Conservation (phyloP, 768 basidiomycete species). For the Suillus sp. region DNA sequence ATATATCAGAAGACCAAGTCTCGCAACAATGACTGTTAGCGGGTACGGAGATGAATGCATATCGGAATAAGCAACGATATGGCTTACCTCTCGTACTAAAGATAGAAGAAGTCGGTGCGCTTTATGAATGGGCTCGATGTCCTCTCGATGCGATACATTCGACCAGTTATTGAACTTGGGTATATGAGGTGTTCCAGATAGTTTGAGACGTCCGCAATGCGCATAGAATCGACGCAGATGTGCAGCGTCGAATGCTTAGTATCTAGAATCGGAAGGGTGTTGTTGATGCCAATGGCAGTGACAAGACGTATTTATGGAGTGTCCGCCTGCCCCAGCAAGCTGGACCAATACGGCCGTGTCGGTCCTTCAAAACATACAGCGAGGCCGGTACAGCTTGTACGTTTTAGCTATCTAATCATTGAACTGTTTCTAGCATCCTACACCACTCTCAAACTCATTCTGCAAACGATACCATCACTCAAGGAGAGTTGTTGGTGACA, state of each 20-base stretch:
- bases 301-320: neutral
- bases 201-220: neutral
- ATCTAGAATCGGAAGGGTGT: neutral
- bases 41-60: neutral
- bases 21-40: neutral
- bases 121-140: slow-evolving; percentile 5
- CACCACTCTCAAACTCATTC: neutral
- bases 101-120: neutral
- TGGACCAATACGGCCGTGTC: neutral
- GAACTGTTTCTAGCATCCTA: neutral
- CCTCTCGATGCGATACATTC: slow-evolving; percentile 4
- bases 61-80: neutral
- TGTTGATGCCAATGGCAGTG: neutral
- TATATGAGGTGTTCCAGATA: neutral
- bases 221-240: neutral
- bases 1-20: slow-evolving; percentile 2
- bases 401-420: neutral
- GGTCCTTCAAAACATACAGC: neutral
- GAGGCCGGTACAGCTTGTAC: neutral
- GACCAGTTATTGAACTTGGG: neutral
- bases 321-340: neutral
- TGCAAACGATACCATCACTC: neutral
- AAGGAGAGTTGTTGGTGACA: neutral
- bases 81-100: slow-evolving; percentile 2
- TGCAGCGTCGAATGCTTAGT: neutral